Conservation (phyloP, 2,329 filamentous ascomycete species). For the Fusarium sp. region DNA sequence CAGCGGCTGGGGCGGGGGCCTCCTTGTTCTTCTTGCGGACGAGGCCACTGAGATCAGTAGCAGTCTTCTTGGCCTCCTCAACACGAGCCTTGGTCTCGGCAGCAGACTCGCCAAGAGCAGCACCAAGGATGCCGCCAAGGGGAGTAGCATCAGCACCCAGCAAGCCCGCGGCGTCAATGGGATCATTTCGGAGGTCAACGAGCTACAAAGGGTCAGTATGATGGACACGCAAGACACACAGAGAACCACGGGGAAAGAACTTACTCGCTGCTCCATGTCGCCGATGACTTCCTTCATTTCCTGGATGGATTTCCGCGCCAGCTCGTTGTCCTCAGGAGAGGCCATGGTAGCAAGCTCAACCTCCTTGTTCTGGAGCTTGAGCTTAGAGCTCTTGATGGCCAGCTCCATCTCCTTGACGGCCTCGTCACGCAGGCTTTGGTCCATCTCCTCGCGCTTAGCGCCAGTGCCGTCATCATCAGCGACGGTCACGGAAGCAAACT, state of each 20-base stretch:
- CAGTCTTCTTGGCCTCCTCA: conserved; percentile 75
- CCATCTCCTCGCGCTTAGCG: conserved; percentile 61
- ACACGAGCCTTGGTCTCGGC: conserved; percentile 68
- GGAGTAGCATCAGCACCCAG: conserved; percentile 53
- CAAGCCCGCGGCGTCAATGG: conserved; percentile 56
- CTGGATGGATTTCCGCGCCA: conserved; percentile 66
- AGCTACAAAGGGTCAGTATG: conserved; percentile 56
- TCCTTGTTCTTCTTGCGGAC: conserved; percentile 72
- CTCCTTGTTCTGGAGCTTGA: conserved; percentile 74
- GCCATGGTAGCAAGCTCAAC: conserved; percentile 68
- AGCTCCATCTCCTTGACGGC: conserved; percentile 74
- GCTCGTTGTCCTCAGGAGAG: conserved; percentile 71
- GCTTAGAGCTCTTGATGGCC: conserved; percentile 74
- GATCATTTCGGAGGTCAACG: conserved; percentile 68
- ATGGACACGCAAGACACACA: neutral
- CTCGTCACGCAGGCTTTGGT: conserved; percentile 74
- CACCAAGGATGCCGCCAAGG: conserved; percentile 68
- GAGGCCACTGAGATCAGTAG: conserved; percentile 76
- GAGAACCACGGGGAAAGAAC: no score
- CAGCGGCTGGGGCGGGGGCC: conserved; percentile 17
- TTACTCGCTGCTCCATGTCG: conserved; percentile 78
- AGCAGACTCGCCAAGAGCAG: conserved; percentile 67
- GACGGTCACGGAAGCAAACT: conserved; percentile 84
- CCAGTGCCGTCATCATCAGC: conserved; percentile 58
- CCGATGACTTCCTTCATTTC: conserved; percentile 80